phyloP scores from a whole-genome alignment of 371 early-diverging fungal species.

The Phascolomyces articulosus region DNA sequence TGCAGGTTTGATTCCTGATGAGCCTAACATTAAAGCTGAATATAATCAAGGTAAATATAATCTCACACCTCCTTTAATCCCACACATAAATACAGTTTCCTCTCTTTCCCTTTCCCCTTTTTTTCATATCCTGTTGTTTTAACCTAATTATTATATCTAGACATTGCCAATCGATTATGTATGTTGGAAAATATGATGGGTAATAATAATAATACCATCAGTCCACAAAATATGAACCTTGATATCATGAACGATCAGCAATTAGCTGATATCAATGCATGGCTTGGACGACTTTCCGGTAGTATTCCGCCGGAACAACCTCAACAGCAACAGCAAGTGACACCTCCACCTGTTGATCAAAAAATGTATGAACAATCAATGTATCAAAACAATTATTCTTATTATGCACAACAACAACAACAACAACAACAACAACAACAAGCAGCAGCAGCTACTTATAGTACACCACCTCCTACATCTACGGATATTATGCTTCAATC shows the following conservation, averaged over 20 bases:
- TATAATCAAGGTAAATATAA: conserved; percentile 20
- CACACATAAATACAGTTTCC: too few species aligned
- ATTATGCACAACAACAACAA: conserved; percentile 1
- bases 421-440: neutral
- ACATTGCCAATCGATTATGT: conserved; percentile 40
- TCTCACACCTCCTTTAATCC: neutral
- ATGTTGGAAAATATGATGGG: conserved; percentile 19
- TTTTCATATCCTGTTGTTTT: too few species aligned
- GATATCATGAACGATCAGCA: conserved; percentile 38
- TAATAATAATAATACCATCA: conserved; percentile 15
- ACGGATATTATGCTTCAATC: conserved; percentile 20
- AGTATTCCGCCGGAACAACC: conserved; percentile 11
- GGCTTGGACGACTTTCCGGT: conserved; percentile 28
- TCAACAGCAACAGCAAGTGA: conserved; percentile 1
- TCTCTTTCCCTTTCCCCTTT: too few species aligned
- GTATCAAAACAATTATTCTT: neutral
- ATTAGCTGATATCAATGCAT: conserved; percentile 41
- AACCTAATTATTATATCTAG: conserved; percentile 13
- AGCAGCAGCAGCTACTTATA: neutral
- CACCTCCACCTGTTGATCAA: neutral
- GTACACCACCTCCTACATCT: neutral
- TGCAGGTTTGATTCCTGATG: conserved; percentile 20
- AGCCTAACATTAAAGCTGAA: conserved; percentile 14
- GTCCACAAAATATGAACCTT: conserved; percentile 27
- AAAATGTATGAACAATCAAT: neutral